Percentiles rank a stretch among this genome's conserved stretches.
phyloP scores from a whole-genome alignment of 805 yeast species.

The Starmera dryadoides region DNA sequence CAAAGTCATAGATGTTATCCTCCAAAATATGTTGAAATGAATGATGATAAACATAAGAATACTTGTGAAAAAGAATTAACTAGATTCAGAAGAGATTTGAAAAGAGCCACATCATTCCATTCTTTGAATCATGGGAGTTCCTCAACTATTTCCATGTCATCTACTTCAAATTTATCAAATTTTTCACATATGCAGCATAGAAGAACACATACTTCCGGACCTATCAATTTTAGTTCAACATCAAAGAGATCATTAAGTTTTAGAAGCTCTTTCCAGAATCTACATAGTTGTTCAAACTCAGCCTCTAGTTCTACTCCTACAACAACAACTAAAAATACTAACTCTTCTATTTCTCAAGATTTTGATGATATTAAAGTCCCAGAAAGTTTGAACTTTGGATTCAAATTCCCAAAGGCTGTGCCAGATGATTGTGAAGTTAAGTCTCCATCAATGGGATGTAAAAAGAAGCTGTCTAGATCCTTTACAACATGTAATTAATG shows the following conservation, averaged over 20 bases:
- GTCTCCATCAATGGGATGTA: slow-evolving; percentile 6
- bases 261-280: slow-evolving; percentile 6
- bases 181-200: slow-evolving; percentile 13
- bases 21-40: slow-evolving; percentile 81
- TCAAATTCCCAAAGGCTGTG: slow-evolving; percentile 2
- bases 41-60: slow-evolving; percentile 45
- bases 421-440: slow-evolving; percentile 1
- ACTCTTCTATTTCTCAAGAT: neutral
- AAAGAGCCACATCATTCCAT: slow-evolving; percentile 29
- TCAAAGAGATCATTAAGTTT: slow-evolving; percentile 9
- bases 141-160: slow-evolving; percentile 1
- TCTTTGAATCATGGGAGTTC: slow-evolving; percentile 7
- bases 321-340: neutral
- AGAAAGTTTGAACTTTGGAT: slow-evolving; percentile 15
- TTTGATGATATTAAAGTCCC: slow-evolving; percentile 12
- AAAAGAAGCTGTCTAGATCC: slow-evolving; percentile 15
- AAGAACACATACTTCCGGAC: slow-evolving; percentile 17
- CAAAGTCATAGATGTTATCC: slow-evolving; percentile 61
- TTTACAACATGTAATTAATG: slow-evolving; percentile 4
- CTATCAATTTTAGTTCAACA: slow-evolving; percentile 13
- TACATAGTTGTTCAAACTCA: neutral
- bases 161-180: slow-evolving; percentile 1
- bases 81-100: slow-evolving; percentile 40
- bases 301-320: no score
- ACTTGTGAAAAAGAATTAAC: slow-evolving; percentile 49